Base-by-base conservation (phyloP, 345 rosid species). In the Turnera subulata region DNA sequence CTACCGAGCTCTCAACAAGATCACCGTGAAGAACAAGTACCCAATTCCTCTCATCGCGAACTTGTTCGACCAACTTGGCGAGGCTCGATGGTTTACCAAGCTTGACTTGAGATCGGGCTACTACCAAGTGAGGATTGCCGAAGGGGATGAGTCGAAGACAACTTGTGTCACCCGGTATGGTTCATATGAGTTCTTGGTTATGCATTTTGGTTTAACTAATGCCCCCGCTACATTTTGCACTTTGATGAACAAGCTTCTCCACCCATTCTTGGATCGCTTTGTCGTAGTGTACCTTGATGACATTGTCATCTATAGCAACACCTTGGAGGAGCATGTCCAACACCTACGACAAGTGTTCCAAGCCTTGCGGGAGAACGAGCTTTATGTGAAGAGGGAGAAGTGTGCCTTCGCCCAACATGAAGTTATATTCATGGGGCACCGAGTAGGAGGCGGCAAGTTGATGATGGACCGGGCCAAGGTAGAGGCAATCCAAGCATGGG, bases 121-220 rank as follows among this genome's bases (percentile, higher is more conserved):
- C 14, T 21, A 19, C 7, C 61, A 64, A 18, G 55, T 64, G 0
- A 0, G 50, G 0, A 14, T 55, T 1, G 40, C 5, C 0, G 12
- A 55, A 17, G 32, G 55, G 2, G 48, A 64, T 0, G 39, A 46
- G 16, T 15, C 38, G 0, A 55, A 64, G 11, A 55, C 32, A 0
- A 14, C 49, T 0, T 64, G 16, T 23, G 20, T 38, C 14, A 37
- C 19, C 0, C 11, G 56, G 14, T 64, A 55, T 17, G 29, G 20
- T 0, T 12, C 40, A 0, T 55, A 6, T 0, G 42, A 47, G 11
- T 63, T 45, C 2, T 19, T 43, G 0, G 50, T 61, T 0, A 51
- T 61, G 58, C 43, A 50, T 1, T 62, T 44, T 2, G 20, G 18
- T 5, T n/a, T 43, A 6, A 52, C 58, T 0, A 62, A 62, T 26